Evolutionary conservation across 768 basidiomycete species (phyloP).

Genomic region (Plicaturopsis crispa): DNA sequence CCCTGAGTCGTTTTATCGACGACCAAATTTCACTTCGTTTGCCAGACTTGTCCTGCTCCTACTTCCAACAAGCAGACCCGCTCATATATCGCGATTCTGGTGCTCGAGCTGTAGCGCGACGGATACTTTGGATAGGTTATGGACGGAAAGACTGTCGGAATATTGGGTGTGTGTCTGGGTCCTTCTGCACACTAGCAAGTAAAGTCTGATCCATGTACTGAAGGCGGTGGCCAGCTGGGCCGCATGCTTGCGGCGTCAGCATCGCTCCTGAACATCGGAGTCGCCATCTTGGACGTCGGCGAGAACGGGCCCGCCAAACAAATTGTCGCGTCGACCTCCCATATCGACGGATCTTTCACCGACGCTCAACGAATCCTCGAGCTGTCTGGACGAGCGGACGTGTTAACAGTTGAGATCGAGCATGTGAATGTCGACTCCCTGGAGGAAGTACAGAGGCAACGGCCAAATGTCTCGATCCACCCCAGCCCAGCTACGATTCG

Average conservation of each 20-base stretch:
- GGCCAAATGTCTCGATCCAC: conserved; percentile 30
- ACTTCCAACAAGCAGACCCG: conserved; percentile 23
- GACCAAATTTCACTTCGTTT: conserved; percentile 10
- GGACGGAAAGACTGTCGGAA: neutral
- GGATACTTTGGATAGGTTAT: too few relatives aligned
- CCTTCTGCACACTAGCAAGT: neutral
- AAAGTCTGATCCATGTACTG: neutral
- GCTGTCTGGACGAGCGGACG: conserved; percentile 73
- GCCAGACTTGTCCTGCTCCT: conserved; percentile 21
- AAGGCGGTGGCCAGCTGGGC: conserved; percentile 95
- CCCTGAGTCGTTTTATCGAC: too few relatives aligned
- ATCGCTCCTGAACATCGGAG: conserved; percentile 74
- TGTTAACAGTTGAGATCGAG: conserved; percentile 95
- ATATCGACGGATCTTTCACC: conserved; percentile 87
- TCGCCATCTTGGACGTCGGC: conserved; percentile 82
- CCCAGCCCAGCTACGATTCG: conserved; percentile 55
- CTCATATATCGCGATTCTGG: too few relatives aligned
- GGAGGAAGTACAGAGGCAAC: conserved; percentile 42
- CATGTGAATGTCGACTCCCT: conserved; percentile 82
- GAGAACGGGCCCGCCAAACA: conserved; percentile 86
- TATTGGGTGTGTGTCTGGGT: neutral
- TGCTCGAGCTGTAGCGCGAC: too few relatives aligned
- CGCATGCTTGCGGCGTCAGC: conserved; percentile 94
- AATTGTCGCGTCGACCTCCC: conserved; percentile 53
- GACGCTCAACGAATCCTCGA: conserved; percentile 72